Evolutionary conservation across 1,284 basidiomycete species (phyloP), one percentile per base, ranked within the genome.

Genomic region (Pseudozyma flocculosa): DNA sequence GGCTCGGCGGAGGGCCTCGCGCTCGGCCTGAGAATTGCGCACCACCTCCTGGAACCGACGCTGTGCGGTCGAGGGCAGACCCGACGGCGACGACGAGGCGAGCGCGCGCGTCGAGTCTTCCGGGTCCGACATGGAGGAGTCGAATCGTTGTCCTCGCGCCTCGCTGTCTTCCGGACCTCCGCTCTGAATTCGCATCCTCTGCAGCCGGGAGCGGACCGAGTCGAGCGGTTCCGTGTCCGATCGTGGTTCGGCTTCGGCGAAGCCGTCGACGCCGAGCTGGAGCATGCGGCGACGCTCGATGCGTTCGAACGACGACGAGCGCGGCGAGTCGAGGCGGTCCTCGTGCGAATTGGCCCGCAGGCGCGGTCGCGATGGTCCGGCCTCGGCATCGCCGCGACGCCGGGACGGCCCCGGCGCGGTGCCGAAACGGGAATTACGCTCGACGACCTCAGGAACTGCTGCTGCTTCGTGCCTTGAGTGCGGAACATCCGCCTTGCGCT

Each of bases 1-100:
- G 4, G 59, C 50, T 13, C 44, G 51, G 3, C 60, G 54, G 10
- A 59, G 21, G 2, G 40, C 42, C 3, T 45, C 45, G 0, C 68
- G 54, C 32, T 70, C 59, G 1, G 43, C 39, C 21, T 55, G 64
- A 0, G 70, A 69, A 3, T 54, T 51, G 21, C 53, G 44, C 7
- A 72, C 53, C 11, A 70, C 54, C 46, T 66, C 57, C 24, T 67
- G 61, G 39, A 70, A 70, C 29, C 62, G 60, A 3, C 37, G 8
- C 39, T 52, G 43, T 8, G 36, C 21, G 4, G 40, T 9, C 26
- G 30, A 10, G 9, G 9, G 22, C n/a, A n/a, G n/a, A n/a, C n/a
- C n/a, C n/a, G n/a, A n/a, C n/a, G n/a, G n/a, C n/a, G n/a, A n/a
- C n/a, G n/a, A n/a, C n/a, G n/a, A n/a, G n/a, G n/a, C n/a, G n/a